phyloP scores from a whole-genome alignment of 495 filamentous ascomycete species.

The Pseudomonodictys pantanalensis region DNA sequence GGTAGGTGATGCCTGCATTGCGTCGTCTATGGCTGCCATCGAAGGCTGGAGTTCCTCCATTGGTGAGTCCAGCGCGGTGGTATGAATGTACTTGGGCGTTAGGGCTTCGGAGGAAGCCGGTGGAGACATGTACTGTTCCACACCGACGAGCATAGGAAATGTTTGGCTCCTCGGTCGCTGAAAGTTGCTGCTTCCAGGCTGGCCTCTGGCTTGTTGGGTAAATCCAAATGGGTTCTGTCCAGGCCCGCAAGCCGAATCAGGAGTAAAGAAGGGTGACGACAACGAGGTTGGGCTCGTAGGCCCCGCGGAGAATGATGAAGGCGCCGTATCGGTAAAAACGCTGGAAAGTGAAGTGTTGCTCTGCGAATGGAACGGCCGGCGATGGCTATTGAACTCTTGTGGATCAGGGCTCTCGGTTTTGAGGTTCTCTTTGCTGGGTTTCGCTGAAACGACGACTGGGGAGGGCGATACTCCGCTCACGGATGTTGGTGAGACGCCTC shows the following conservation, averaged over 20 bases:
- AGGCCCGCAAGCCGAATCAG: slow-evolving; percentile 58
- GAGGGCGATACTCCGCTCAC: slow-evolving; percentile 64
- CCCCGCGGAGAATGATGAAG: slow-evolving; percentile 67
- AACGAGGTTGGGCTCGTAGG: slow-evolving; percentile 69
- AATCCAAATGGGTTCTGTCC: slow-evolving; percentile 68
- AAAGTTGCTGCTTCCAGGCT: slow-evolving; percentile 54
- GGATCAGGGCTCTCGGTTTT: slow-evolving; percentile 50
- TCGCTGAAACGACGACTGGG: slow-evolving; percentile 64
- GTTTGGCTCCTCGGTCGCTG: slow-evolving; percentile 88
- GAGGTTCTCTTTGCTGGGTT: slow-evolving; percentile 64
- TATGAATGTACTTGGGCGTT: slow-evolving; percentile 59
- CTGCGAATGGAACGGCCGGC: slow-evolving; percentile 59
- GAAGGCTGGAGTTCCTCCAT: slow-evolving; percentile 55
- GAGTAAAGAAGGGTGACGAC: slow-evolving; percentile 75
- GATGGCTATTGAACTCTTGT: slow-evolving; percentile 54
- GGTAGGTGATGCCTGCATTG: slow-evolving; percentile 44
- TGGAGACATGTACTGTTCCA: slow-evolving; percentile 69
- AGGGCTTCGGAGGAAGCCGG: slow-evolving; percentile 60
- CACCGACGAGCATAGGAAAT: slow-evolving; percentile 63
- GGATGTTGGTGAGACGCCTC: slow-evolving; percentile 70
- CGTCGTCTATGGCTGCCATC: slow-evolving; percentile 53
- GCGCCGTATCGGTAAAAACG: slow-evolving; percentile 51
- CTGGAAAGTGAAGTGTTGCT: slow-evolving; percentile 59
- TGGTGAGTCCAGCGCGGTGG: slow-evolving; percentile 69
- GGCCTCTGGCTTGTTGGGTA: slow-evolving; percentile 61